phyloP scores from a whole-genome alignment of 148 eudicot genomes.

The Nepenthes gracilis region DNA sequence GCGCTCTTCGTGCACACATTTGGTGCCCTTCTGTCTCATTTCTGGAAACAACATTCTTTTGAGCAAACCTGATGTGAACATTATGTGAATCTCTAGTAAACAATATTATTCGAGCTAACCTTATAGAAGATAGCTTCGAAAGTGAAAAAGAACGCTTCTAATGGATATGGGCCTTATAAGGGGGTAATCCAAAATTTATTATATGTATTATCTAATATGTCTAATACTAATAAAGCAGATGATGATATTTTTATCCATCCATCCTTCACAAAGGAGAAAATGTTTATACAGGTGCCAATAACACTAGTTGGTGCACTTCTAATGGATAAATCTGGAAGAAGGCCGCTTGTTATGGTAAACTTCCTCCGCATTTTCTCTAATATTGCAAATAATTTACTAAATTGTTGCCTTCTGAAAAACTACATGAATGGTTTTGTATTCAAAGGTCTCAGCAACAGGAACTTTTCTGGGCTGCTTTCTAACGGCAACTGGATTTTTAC shows the following conservation, averaged over 20 bases:
- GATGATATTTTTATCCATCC: background rate
- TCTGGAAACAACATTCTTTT: too few species aligned
- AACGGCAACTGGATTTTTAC: constrained; percentile 51
- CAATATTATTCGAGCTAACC: too few species aligned
- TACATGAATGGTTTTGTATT: background rate
- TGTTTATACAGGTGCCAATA: constrained; percentile 45
- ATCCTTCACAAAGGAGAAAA: too few species aligned
- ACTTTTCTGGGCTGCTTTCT: constrained; percentile 61
- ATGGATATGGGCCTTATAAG: too few species aligned
- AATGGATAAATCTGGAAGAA: constrained; percentile 75
- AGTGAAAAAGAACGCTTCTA: too few species aligned
- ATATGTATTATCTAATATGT: too few species aligned
- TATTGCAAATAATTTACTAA: background rate
- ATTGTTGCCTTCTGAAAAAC: background rate
- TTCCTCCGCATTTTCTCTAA: background rate
- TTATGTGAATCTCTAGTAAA: too few species aligned
- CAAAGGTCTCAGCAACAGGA: constrained; percentile 67
- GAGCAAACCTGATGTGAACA: too few species aligned
- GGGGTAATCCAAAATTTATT: background rate
- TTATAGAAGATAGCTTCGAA: too few species aligned
- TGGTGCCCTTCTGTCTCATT: too few species aligned
- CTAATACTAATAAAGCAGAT: background rate
- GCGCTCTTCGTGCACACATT: too few species aligned
- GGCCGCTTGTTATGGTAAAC: constrained; percentile 56
- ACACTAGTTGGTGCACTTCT: constrained; percentile 53